These are phyloP conservation scores for Paracorniculantispora psalliotae DNA, from an alignment of 2,329 filamentous ascomycete species.

Conservation along the genomic window DNA sequence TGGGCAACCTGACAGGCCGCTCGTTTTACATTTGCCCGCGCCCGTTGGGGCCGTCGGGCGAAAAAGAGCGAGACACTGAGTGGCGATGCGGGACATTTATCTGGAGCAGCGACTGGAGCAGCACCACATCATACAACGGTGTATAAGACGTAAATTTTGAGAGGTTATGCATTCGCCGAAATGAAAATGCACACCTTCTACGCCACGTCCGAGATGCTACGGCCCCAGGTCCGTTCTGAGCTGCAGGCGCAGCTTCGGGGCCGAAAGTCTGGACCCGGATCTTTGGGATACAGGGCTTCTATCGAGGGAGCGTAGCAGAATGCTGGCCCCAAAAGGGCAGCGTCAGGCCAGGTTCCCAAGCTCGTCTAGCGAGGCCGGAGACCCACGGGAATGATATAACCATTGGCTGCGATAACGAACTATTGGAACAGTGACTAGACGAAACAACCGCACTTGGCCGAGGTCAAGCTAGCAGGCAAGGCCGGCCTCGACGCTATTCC, in stretches of 20 bases:
- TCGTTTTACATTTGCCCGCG: conserved; percentile 61
- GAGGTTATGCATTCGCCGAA: neutral
- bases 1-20: conserved; percentile 38
- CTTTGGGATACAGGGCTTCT: neutral
- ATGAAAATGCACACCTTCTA: neutral
- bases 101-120: conserved; percentile 57
- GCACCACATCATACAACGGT: conserved; percentile 15
- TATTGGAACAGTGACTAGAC: neutral
- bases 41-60: conserved; percentile 78
- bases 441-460: too few species aligned
- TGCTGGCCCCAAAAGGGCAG: neutral
- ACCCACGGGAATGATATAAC: neutral
- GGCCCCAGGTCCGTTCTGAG: neutral
- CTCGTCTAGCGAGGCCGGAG: neutral
- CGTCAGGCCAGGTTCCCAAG: neutral
- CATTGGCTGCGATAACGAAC: neutral
- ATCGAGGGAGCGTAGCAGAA: neutral
- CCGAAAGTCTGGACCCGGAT: neutral
- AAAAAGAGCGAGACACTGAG: conserved; percentile 76
- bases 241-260: neutral
- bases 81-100: conserved; percentile 88
- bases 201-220: neutral
- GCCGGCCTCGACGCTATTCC: neutral
- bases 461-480: neutral
- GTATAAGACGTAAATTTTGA: neutral